These are phyloP conservation scores for Pestalotiopsis sp. DNA, from an alignment of 2,329 filamentous ascomycete genomes.

Conservation along the genomic window DNA sequence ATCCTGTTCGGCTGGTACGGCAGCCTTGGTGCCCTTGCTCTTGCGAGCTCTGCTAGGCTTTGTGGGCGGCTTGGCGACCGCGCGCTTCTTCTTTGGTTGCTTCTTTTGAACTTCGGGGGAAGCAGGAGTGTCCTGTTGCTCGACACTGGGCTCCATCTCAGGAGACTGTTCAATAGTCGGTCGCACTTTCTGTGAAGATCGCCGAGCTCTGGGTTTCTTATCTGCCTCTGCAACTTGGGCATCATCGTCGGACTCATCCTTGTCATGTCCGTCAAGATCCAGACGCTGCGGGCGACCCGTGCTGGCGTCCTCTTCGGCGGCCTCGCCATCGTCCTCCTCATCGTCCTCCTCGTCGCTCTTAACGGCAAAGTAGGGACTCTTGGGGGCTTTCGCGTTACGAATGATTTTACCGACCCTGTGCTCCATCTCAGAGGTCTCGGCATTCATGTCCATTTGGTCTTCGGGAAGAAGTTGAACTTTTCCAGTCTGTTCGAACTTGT, in stretches of 20 bases:
- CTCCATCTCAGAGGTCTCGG: constrained; percentile 27
- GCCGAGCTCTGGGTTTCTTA: constrained; percentile 6
- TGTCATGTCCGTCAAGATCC: neutral
- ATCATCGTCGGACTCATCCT: neutral
- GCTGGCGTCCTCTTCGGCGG: constrained; percentile 8
- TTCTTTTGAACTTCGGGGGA: neutral
- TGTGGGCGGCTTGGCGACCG: neutral
- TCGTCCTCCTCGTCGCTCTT: constrained; percentile 27
- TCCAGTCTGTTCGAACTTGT: constrained; percentile 23
- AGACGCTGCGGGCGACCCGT: neutral
- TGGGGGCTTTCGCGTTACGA: constrained; percentile 14
- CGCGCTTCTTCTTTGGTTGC: neutral
- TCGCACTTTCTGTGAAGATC: neutral
- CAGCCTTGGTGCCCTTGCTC: neutral
- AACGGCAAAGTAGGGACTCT: constrained; percentile 20
- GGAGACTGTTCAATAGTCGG: neutral
- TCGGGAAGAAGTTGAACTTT: constrained; percentile 24
- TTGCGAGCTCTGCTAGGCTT: neutral
- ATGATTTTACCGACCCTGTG: constrained; percentile 26
- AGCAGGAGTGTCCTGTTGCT: neutral
- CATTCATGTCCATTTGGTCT: constrained; percentile 22
- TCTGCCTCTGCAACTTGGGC: constrained; percentile 25
- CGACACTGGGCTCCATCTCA: neutral
- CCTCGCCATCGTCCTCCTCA: constrained; percentile 19
- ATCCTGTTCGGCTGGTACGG: constrained; percentile 10